These are phyloP conservation scores for Tricholoma sp. DNA, from an alignment of 768 basidiomycete species.

Conservation along the genomic window DNA sequence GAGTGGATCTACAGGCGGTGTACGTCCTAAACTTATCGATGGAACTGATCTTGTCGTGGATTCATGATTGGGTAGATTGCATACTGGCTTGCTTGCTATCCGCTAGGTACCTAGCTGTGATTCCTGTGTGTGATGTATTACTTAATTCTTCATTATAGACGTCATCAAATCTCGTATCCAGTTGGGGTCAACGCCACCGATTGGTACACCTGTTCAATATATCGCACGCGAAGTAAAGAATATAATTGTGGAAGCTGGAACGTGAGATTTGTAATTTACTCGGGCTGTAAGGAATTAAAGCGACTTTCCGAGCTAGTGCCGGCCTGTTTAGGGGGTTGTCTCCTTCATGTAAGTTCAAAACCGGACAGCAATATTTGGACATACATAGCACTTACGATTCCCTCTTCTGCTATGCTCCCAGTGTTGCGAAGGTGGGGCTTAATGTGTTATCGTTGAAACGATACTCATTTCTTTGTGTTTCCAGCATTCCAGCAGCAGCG, in stretches of 20 bases:
- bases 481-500: conserved; percentile 86
- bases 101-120: conserved; percentile 49
- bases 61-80: conserved; percentile 44
- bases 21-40: conserved; percentile 31
- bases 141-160: conserved; percentile 37
- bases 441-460: not conserved
- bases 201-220: conserved; percentile 69
- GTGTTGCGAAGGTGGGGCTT: conserved; percentile 56
- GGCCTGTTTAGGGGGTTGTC: conserved; percentile 73
- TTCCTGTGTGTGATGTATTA: not conserved
- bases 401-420: conserved; percentile 18
- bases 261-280: conserved; percentile 39
- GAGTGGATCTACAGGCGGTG: conserved; percentile 80
- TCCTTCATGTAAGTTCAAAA: conserved; percentile 60
- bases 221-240: conserved; percentile 64
- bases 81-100: conserved; percentile 95
- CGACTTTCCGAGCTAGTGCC: conserved; percentile 26
- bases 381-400: not conserved
- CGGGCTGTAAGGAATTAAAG: not conserved
- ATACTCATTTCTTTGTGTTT: conserved; percentile 1
- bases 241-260: conserved; percentile 67
- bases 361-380: not conserved
- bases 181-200: conserved; percentile 68
- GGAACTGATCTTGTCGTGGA: not conserved
- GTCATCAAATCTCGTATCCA: conserved; percentile 92